A percentile compares a stretch with the other conserved stretches of the same genome.
phyloP scores from a whole-genome alignment of 495 filamentous ascomycete genomes.

The Trichoderma asperelloides region DNA sequence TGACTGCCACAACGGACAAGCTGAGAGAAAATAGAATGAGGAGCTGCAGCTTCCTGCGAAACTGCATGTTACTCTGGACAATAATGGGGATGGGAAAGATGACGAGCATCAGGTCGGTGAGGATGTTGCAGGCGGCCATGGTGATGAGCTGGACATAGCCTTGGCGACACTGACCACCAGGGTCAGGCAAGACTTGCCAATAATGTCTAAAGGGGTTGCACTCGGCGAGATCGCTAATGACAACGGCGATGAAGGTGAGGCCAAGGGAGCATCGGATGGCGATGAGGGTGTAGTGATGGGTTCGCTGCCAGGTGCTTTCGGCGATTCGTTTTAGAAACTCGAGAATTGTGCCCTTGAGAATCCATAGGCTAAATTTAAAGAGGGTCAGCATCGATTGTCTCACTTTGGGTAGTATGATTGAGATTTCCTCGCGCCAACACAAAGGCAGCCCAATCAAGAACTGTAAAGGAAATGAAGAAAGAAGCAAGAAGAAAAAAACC shows the following conservation, averaged over 20 bases:
- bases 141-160: slow-evolving; percentile 79
- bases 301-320: slow-evolving; percentile 54
- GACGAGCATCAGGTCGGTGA: slow-evolving; percentile 81
- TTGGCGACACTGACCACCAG: slow-evolving; percentile 72
- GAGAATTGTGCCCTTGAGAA: slow-evolving; percentile 78
- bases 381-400: slow-evolving; percentile 7
- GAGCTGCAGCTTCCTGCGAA: slow-evolving; percentile 57
- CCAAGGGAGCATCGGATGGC: slow-evolving; percentile 65
- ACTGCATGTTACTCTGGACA: slow-evolving; percentile 57
- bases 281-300: slow-evolving; percentile 56
- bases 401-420: not conserved
- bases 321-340: slow-evolving; percentile 83
- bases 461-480: not conserved
- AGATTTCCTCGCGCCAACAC: not conserved
- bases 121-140: slow-evolving; percentile 76
- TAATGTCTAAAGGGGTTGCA: slow-evolving; percentile 79
- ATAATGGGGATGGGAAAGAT: slow-evolving; percentile 85
- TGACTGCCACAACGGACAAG: slow-evolving; percentile 62
- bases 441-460: too few species aligned
- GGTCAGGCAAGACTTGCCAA: slow-evolving; percentile 88
- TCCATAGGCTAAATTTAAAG: slow-evolving; percentile 62
- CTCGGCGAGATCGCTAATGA: slow-evolving; percentile 74
- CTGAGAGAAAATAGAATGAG: slow-evolving; percentile 75
- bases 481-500: not conserved
- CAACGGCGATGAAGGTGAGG: slow-evolving; percentile 65